A percentile compares a stretch with the other conserved stretches of the same genome.
These are phyloP conservation scores for Leccinum barrowsii DNA, from an alignment of 768 basidiomycete genomes.

Conservation along the genomic window DNA sequence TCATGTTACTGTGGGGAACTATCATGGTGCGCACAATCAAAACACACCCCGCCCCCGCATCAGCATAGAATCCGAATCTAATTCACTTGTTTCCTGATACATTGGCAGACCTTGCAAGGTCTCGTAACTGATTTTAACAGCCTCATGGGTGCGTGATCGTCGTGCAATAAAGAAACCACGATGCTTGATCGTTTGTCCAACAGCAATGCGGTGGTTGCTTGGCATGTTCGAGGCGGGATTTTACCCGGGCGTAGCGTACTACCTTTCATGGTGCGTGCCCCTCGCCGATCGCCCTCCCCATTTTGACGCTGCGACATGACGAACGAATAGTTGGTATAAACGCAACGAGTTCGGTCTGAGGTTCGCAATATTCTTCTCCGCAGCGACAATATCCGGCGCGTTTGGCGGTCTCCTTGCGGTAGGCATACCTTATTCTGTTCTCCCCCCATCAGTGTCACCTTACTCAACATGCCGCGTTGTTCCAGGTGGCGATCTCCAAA, in stretches of 20 bases:
- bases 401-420: slow-evolving; percentile 77
- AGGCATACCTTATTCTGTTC: slow-evolving; percentile 6
- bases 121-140: slow-evolving; percentile 66
- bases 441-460: background rate
- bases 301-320: slow-evolving; percentile 36
- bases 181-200: background rate
- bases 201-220: slow-evolving; percentile 69
- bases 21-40: slow-evolving; percentile 52
- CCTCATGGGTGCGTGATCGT: slow-evolving; percentile 49
- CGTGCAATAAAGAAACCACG: background rate
- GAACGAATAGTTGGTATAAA: slow-evolving; percentile 48
- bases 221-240: slow-evolving; percentile 62
- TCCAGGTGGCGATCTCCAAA: slow-evolving; percentile 58
- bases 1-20: slow-evolving; percentile 75
- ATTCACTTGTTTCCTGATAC: slow-evolving; percentile 4
- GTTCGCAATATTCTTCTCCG: slow-evolving; percentile 69
- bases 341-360: slow-evolving; percentile 72
- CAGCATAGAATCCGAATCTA: background rate
- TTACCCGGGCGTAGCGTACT: slow-evolving; percentile 54
- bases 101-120: slow-evolving; percentile 63
- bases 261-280: slow-evolving; percentile 61
- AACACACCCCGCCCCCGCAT: background rate
- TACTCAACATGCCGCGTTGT: background rate
- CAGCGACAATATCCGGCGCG: slow-evolving; percentile 79
- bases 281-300: background rate